Percentiles rank a stretch among this genome's conserved stretches.
phyloP scores from a whole-genome alignment of 805 yeast genomes.

The Peterozyma xylosa region DNA sequence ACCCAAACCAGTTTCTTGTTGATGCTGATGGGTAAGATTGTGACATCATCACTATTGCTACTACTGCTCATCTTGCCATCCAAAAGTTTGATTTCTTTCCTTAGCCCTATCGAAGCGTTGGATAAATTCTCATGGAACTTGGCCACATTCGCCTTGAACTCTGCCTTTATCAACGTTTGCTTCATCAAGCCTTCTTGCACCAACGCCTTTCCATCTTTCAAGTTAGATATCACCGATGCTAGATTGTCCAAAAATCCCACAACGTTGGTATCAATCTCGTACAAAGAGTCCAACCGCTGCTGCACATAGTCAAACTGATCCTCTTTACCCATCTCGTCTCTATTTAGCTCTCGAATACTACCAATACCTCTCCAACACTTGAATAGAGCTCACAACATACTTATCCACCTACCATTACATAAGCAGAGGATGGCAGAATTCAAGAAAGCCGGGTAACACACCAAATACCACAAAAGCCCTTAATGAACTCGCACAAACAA shows the following conservation, averaged over 20 bases:
- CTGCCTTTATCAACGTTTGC: constrained; percentile 21
- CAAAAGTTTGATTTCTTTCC: constrained; percentile 60
- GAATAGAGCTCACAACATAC: no score
- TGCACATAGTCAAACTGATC: constrained; percentile 27
- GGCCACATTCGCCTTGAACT: constrained; percentile 35
- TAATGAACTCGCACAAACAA: not conserved
- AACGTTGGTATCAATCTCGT: constrained; percentile 42
- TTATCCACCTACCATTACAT: no score
- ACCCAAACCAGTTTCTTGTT: constrained; percentile 66
- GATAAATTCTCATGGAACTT: constrained; percentile 49
- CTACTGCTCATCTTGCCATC: constrained; percentile 52
- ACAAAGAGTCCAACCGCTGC: constrained; percentile 42
- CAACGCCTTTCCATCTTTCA: constrained; percentile 24
- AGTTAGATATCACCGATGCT: constrained; percentile 36
- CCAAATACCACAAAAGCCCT: no score
- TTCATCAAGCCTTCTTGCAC: constrained; percentile 13
- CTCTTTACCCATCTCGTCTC: no score
- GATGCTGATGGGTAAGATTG: constrained; percentile 60
- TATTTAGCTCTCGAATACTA: no score
- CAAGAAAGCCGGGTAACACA: no score
- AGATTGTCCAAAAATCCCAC: constrained; percentile 43
- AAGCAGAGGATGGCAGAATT: no score
- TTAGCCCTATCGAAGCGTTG: constrained; percentile 46
- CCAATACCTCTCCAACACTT: no score
- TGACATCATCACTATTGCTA: constrained; percentile 26